Evolutionary conservation across 495 filamentous ascomycete genomes (phyloP).

Genomic region (Penicillium coprophilum): DNA sequence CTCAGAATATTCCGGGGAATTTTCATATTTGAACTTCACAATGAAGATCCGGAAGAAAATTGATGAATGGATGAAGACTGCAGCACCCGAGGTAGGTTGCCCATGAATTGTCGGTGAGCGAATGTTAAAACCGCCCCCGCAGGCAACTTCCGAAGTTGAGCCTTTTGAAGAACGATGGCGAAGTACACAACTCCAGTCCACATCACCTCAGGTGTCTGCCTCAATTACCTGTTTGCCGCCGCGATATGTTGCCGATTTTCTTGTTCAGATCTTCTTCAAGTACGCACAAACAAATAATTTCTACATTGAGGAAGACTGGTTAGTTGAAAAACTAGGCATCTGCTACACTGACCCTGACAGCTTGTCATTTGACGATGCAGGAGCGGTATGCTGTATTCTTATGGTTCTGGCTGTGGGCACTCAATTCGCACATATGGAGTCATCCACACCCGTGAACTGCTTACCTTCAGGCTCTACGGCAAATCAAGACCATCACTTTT

Average conservation of each 20-base stretch:
- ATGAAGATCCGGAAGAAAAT: constrained; percentile 52
- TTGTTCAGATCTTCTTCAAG: constrained; percentile 53
- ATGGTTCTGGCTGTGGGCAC: constrained; percentile 55
- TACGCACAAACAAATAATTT: constrained; percentile 55
- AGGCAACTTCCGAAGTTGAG: constrained; percentile 45
- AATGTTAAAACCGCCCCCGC: constrained; percentile 11
- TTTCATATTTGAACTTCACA: constrained; percentile 52
- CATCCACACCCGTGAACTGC: constrained; percentile 42
- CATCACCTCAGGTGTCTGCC: constrained; percentile 40
- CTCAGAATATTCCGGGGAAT: constrained; percentile 53
- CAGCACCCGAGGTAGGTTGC: constrained; percentile 41
- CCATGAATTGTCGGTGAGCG: not conserved
- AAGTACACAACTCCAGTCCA: constrained; percentile 49
- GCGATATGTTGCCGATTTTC: constrained; percentile 50
- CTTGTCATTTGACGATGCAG: constrained; percentile 48
- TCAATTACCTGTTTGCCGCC: constrained; percentile 50
- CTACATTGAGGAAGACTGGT: constrained; percentile 52
- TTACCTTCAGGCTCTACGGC: constrained; percentile 28
- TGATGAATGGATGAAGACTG: constrained; percentile 49
- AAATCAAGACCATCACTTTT: constrained; percentile 45
- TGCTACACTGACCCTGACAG: constrained; percentile 45
- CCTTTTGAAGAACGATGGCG: constrained; percentile 52
- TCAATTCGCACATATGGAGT: constrained; percentile 55
- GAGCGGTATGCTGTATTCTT: constrained; percentile 47
- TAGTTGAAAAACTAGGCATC: constrained; percentile 43